A percentile compares a stretch with the other conserved stretches of the same genome.
Conservation (phyloP, 306 rosid species). For the Clitoria ternatea region DNA sequence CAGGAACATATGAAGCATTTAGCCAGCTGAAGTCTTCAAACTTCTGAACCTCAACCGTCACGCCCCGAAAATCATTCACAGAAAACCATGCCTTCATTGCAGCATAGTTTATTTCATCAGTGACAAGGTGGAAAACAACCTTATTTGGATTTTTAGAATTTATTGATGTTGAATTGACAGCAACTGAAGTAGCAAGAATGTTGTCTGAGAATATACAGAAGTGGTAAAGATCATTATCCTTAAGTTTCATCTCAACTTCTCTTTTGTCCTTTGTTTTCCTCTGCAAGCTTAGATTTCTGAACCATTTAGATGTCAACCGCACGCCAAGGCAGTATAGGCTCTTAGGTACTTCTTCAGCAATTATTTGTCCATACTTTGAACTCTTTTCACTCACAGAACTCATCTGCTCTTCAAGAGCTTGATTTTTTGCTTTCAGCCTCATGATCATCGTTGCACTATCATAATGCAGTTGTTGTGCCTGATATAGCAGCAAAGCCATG, state of each 20-base stretch:
- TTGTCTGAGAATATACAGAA: slow-evolving; percentile 76
- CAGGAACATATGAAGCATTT: slow-evolving; percentile 77
- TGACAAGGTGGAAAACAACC: slow-evolving; percentile 68
- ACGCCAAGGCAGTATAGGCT: slow-evolving; percentile 70
- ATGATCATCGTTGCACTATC: slow-evolving; percentile 71
- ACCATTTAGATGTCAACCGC: slow-evolving; percentile 68
- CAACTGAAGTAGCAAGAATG: slow-evolving; percentile 72
- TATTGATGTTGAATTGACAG: slow-evolving; percentile 60
- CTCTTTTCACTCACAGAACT: slow-evolving; percentile 59
- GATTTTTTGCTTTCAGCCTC: slow-evolving; percentile 66
- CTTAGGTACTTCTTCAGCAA: slow-evolving; percentile 79
- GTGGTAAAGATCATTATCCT: slow-evolving; percentile 54
- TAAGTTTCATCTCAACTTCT: slow-evolving; percentile 51
- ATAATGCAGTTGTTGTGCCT: slow-evolving; percentile 71
- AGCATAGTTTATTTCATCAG: slow-evolving; percentile 62
- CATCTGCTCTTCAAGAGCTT: slow-evolving; percentile 62
- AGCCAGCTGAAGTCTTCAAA: slow-evolving; percentile 69
- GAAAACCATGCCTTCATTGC: slow-evolving; percentile 81
- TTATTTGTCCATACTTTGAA: slow-evolving; percentile 71
- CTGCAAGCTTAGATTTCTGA: slow-evolving; percentile 35
- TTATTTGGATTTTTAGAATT: slow-evolving; percentile 52
- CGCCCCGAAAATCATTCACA: slow-evolving; percentile 47
- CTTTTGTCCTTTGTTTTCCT: slow-evolving; percentile 40
- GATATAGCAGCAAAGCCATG: slow-evolving; percentile 58
- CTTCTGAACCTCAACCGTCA: slow-evolving; percentile 58